Base-by-base conservation (phyloP, 495 filamentous ascomycete species). In the Sporormia fimetaria region DNA sequence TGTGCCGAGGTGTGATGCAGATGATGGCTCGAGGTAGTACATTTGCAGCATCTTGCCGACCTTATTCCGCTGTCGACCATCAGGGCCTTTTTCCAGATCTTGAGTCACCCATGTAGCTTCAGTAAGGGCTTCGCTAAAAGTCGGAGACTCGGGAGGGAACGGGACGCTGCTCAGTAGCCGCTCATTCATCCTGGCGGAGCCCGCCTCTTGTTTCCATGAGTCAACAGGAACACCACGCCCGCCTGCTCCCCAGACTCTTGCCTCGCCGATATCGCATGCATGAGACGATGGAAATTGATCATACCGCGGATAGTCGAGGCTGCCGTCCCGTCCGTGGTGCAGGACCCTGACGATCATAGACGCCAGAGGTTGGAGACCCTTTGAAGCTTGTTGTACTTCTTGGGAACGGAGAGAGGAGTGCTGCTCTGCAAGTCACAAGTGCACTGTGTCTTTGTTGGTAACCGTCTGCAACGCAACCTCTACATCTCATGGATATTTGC, bases 191-290 rank as follows among this genome's bases (percentile, higher is more conserved):
- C 28, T 22, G 37, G 21, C n/a, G 39, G 21, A 31, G 8, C 33
- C 33, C 21, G 39, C 34, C 35, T 30, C 40, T 33, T 3, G 32
- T 50, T 53, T 53, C 38, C 36, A 49, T 49, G 51, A 49, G 51
- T 54, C 51, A 54, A 40, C 45, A 45, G 50, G 49, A 52, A 48
- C 21, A 25, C 28, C 21, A 37, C 34, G 24, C 6, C 16, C 44
- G 27, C 40, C 34, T 26, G 16, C 32, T 34, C 21, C 41, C 32
- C 21, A 28, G 25, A 42, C 14, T 21, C 17, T 36, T 15, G 16
- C 17, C 18, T 15, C 34, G 44, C 51, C 51, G 51, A 54, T 54
- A 46, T 54, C 51, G 51, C 51, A 27, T 49, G 26, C 21, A 18
- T 14, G 8, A 31, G 20, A 17, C 22, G 11, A 20, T 46, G 7